phyloP scores from a whole-genome alignment of 805 yeast genomes.

The Cyberlindnera galapagoensis region DNA sequence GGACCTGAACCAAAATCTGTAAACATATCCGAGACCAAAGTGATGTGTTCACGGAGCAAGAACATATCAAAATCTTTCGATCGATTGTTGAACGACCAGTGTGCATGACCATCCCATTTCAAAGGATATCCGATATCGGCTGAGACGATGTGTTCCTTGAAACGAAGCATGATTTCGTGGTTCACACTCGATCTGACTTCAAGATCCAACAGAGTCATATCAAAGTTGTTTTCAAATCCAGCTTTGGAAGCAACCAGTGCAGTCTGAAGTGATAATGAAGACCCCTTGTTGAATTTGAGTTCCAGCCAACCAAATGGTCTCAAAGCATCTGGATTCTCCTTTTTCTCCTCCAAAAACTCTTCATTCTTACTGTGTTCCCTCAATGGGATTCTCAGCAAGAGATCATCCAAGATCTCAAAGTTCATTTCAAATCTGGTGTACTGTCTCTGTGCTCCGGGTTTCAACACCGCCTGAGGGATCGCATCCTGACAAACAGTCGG shows the following conservation, averaged over 20 bases:
- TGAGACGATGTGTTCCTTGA: constrained; percentile 47
- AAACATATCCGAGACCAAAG: constrained; percentile 62
- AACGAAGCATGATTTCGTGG: constrained; percentile 70
- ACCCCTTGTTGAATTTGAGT: constrained; percentile 47
- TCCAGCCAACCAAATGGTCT: constrained; percentile 94
- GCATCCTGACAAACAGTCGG: constrained; percentile 63
- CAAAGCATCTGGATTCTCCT: constrained; percentile 28
- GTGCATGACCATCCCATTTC: constrained; percentile 73
- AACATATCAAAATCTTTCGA: constrained; percentile 53
- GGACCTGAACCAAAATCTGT: constrained; percentile 74
- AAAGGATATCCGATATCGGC: constrained; percentile 66
- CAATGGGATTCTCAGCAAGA: constrained; percentile 69
- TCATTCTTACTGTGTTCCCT: constrained; percentile 78
- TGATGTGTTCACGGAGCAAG: constrained; percentile 75
- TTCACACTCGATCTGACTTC: constrained; percentile 81
- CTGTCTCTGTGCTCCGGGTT: constrained; percentile 47
- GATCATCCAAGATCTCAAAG: constrained; percentile 57
- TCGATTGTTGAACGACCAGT: constrained; percentile 55
- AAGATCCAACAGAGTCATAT: constrained; percentile 41
- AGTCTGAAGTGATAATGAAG: constrained; percentile 40
- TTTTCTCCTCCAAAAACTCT: constrained; percentile 27
- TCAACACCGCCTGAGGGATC: constrained; percentile 31
- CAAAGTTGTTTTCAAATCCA: constrained; percentile 50
- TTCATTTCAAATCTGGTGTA: constrained; percentile 50
- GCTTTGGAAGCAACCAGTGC: constrained; percentile 47